Conservation (phyloP, 306 rosid species). For the Castanea crenata region DNA sequence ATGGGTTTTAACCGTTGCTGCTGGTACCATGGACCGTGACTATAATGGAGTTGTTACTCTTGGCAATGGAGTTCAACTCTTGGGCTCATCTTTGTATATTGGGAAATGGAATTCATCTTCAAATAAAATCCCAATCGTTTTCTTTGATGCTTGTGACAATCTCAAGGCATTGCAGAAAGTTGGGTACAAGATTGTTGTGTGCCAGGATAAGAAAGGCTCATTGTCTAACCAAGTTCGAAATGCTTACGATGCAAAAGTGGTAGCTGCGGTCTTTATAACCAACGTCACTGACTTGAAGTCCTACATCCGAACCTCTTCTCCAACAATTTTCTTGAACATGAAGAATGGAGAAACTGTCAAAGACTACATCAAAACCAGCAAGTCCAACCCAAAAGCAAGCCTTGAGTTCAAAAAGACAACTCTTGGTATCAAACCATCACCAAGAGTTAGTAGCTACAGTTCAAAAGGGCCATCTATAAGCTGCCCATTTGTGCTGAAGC, state of each 20-base stretch:
- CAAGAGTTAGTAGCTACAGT: constrained; percentile 53
- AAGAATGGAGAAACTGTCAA: constrained; percentile 47
- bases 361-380: constrained; percentile 29
- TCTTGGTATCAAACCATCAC: constrained; percentile 53
- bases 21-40: constrained; percentile 52
- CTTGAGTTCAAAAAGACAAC: constrained; percentile 41
- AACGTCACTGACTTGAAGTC: constrained; percentile 22
- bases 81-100: constrained; percentile 44
- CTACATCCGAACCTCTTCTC: constrained; percentile 7
- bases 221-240: constrained; percentile 16
- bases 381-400: constrained; percentile 36
- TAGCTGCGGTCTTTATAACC: constrained; percentile 54
- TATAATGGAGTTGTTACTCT: constrained; percentile 43
- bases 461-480: constrained; percentile 74
- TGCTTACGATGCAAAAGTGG: constrained; percentile 21
- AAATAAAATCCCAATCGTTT: constrained; percentile 35
- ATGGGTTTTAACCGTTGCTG: constrained; percentile 74
- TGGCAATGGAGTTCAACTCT: constrained; percentile 33
- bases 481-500: constrained; percentile 54
- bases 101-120: constrained; percentile 38
- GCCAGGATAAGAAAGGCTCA: constrained; percentile 35
- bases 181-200: constrained; percentile 51
- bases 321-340: constrained; percentile 24
- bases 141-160: constrained; percentile 41
- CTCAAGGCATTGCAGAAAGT: constrained; percentile 17